A percentile compares a stretch with the other conserved stretches of the same genome.
Conservation (phyloP, 2,329 filamentous ascomycete genomes). For the Ophiostoma quercus region DNA sequence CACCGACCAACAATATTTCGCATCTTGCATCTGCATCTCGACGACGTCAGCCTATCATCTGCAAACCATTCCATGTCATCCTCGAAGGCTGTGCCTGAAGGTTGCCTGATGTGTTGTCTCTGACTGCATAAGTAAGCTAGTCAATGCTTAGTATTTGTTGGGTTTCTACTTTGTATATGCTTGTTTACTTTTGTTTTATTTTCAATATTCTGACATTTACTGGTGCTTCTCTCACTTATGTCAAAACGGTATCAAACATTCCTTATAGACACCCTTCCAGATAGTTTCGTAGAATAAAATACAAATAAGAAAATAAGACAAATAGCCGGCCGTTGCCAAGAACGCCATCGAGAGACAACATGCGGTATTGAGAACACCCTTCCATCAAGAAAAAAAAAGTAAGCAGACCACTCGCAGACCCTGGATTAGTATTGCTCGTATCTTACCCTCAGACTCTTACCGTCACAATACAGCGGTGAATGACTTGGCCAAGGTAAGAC, state of each 20-base stretch:
- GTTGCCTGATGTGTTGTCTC: slow-evolving; percentile 10
- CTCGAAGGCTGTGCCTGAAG: neutral
- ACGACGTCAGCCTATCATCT: neutral
- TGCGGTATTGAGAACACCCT: too few species aligned
- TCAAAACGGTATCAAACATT: too few species aligned
- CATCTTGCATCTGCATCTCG: neutral
- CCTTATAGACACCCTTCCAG: too few species aligned
- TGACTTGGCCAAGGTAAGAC: neutral
- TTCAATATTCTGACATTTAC: neutral
- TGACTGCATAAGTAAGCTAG: neutral
- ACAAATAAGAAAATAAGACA: too few species aligned
- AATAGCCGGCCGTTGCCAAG: neutral
- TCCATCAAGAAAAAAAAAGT: too few species aligned
- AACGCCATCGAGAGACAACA: neutral
- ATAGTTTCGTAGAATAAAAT: too few species aligned
- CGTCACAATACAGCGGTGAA: neutral
- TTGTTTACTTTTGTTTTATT: neutral
- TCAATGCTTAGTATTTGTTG: neutral
- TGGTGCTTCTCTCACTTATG: neutral
- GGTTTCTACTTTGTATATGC: neutral
- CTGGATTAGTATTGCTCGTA: neutral
- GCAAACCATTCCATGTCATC: too few species aligned
- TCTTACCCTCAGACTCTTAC: too few species aligned
- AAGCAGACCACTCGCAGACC: neutral
- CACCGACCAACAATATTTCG: too few species aligned